phyloP scores from a whole-genome alignment of 352 stramenopile species.

The Phytopythium delawarense region DNA sequence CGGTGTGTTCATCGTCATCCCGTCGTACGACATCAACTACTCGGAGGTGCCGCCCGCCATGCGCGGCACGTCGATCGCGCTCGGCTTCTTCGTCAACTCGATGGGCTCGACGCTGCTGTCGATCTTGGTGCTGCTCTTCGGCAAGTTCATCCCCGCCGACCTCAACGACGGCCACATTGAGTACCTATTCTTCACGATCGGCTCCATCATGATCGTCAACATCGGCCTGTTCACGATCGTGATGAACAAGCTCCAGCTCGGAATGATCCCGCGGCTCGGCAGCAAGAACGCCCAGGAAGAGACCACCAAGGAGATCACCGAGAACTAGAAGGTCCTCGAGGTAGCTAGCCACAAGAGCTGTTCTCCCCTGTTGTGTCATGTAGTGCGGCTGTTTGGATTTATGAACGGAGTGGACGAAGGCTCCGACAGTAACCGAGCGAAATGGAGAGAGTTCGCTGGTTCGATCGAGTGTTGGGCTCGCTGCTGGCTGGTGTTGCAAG shows the following conservation, averaged over 20 bases:
- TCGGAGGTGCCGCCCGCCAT: slow-evolving; percentile 24
- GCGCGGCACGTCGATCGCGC: slow-evolving; percentile 25
- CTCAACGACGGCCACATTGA: slow-evolving; percentile 56
- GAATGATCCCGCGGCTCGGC: slow-evolving; percentile 14
- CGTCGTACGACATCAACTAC: slow-evolving; percentile 33
- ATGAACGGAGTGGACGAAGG: background rate
- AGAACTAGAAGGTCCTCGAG: background rate
- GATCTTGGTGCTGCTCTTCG: slow-evolving; percentile 50
- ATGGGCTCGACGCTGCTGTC: slow-evolving; percentile 50
- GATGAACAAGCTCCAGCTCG: slow-evolving; percentile 25
- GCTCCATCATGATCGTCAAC: slow-evolving; percentile 24
- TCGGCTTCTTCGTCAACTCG: slow-evolving; percentile 30
- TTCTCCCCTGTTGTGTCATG: background rate
- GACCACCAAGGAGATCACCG: background rate
- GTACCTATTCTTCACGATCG: slow-evolving; percentile 29
- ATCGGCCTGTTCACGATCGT: slow-evolving; percentile 28
- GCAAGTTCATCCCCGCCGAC: slow-evolving; percentile 32
- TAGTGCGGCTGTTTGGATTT: background rate
- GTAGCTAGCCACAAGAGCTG: background rate
- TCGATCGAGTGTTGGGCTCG: background rate
- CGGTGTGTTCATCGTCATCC: slow-evolving; percentile 40
- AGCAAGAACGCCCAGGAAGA: slow-evolving; percentile 2
- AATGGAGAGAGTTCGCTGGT: background rate
- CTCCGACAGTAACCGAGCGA: background rate
- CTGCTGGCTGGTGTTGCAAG: no score